A percentile compares a stretch with the other conserved stretches of the same genome.
Evolutionary conservation across 176 grass and related monocot species (phyloP).

Genomic region (Chrysopogon serrulatus): DNA sequence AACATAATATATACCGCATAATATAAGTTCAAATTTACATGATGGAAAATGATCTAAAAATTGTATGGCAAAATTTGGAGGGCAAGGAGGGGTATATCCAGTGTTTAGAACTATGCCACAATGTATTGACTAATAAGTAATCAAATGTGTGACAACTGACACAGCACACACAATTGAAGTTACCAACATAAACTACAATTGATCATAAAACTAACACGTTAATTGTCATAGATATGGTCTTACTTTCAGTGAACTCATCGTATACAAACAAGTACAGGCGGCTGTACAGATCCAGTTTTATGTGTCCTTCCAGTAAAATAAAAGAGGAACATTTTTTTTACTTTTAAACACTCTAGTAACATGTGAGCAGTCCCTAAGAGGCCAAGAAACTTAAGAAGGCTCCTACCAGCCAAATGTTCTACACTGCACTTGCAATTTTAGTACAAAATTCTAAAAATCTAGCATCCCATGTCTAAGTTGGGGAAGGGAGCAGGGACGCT

Average conservation of each 20-base stretch:
- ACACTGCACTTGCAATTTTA: neutral
- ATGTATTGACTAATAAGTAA: neutral
- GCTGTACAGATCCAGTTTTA: neutral
- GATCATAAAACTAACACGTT: neutral
- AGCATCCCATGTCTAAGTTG: slow-evolving; percentile 13
- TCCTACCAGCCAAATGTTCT: neutral
- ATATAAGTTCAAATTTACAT: neutral
- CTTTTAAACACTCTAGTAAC: neutral
- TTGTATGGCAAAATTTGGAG: neutral
- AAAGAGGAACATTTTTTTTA: neutral
- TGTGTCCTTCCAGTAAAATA: neutral
- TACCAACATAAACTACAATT: slow-evolving; percentile 8
- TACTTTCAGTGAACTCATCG: neutral
- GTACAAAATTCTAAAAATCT: neutral
- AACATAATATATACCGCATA: slow-evolving; percentile 4
- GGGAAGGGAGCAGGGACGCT: neutral
- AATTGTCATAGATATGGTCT: neutral
- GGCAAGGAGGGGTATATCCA: neutral
- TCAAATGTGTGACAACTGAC: neutral
- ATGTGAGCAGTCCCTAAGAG: neutral
- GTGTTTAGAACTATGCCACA: neutral
- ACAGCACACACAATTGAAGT: neutral
- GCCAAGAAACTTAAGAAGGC: neutral
- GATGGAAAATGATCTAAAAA: neutral
- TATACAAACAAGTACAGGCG: neutral